Base-by-base conservation (phyloP, 2,329 filamentous ascomycete genomes). In the Penicillium sp. region DNA sequence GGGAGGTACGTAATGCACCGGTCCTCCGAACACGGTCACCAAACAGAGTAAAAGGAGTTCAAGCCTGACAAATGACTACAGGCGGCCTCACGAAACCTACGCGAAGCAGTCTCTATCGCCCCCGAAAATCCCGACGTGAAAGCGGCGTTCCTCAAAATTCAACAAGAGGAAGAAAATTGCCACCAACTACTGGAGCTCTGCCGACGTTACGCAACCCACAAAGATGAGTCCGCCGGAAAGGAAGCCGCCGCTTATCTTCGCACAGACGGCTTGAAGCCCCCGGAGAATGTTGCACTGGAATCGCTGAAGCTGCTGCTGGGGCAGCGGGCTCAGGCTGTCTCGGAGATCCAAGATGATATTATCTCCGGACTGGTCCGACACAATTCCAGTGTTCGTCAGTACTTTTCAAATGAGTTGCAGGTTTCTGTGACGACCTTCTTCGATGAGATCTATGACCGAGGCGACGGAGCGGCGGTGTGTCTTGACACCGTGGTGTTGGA, bases 21-120 rank as follows among this genome's bases (percentile, higher is more conserved):
- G 3, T 5, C 40, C 11, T 14, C 6, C 26, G 33, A 50, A 31
- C 26, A 26, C 25, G 27, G 33, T 41, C 47, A 12, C 15, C 11
- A 23, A 23, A 33, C 11, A 7, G 33, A 18, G 6, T 2, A 37
- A 12, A 5, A 33, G 11, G 18, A 11, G 22, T 25, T 22, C 22
- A 40, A 51, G 4, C 9, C 15, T 35, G 12, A 51, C 20, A 18
- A 14, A 14, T 22, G 1, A 27, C 23, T 46, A 51, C 55, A 80
- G 78, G 73, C 76, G 54, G 77, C 77, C 35, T 77, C 76, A 41
- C 68, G 76, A 59, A 79, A 77, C 60, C 70, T 81, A 52, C 74
- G 77, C 66, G 77, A 80, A 70, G 78, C 78, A n/a, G 71, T 77
- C 45, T 72, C 75, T 26, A 67, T 81, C 29, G 77, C 75, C 23